Evolutionary conservation across 2,329 filamentous ascomycete species (phyloP), one percentile per base, ranked within the genome.

Genomic region (Scorias spongiosa): DNA sequence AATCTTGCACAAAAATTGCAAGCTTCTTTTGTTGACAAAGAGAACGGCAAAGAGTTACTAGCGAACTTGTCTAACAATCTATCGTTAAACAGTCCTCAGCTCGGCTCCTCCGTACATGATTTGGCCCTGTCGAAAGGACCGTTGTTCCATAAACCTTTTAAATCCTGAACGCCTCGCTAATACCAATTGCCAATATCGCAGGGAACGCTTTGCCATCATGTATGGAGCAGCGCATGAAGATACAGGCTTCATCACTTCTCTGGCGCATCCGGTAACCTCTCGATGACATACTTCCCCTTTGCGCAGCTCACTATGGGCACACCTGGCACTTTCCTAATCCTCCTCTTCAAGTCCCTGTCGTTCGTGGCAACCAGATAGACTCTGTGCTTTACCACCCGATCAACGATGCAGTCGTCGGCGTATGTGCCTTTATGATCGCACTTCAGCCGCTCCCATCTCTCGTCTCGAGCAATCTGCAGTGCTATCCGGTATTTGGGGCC

Each of bases 391-490:
- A 67, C 55, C 5, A 69, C 65, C 6, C 67, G 54, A 46, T 65
- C 63, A 41, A 66, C 63, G 18, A 66, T 74, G 57, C 85, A 93
- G 65, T 94, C 86, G 66, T 94, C 87, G 8, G 86, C 82, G 65
- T 88, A 87, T 0, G 76, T 80, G 38, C 87, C 87, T 64, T 87
- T 89, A 68, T 96, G 91, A 54, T 89, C 84, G 63, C 91, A 98
- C 59, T 81, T 77, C 40, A 94, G 65, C 42, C 88, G 68, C 60
- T 89, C 80, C 75, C 85, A 96, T 48, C 89, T 69, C 63, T 93
- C 85, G 60, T 98, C 91, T 43, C 88, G 71, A 0, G 91, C 91
- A 43, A 95, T 87, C 11, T 82, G 71, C 45, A 93, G 64, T 1
- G 89, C 88, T 44, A 96, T 78, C 7, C 88, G 71, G 66, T 94